phyloP scores from a whole-genome alignment of 2,329 filamentous ascomycete species.

The Stagonosporopsis chrysanthemi region DNA sequence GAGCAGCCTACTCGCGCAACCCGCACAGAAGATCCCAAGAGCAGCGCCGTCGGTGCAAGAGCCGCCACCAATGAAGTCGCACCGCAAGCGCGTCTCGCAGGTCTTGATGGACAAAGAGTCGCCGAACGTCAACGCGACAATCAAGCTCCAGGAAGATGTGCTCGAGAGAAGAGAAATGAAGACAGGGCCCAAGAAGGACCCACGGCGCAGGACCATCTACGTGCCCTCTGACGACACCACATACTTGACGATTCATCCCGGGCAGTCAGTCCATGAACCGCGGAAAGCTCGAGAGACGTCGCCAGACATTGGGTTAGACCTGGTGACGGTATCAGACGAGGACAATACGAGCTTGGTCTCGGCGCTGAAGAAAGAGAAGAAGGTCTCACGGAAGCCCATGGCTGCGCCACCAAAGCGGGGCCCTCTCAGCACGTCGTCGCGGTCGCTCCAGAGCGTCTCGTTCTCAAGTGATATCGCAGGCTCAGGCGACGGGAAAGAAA shows the following conservation, averaged over 20 bases:
- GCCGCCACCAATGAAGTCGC: constrained; percentile 31
- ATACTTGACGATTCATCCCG: constrained; percentile 60
- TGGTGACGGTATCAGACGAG: constrained; percentile 50
- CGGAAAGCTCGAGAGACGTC: constrained; percentile 42
- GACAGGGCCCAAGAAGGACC: constrained; percentile 49
- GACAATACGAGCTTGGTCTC: constrained; percentile 42
- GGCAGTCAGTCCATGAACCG: constrained; percentile 44
- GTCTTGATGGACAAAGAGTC: constrained; percentile 37
- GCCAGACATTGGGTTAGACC: constrained; percentile 48
- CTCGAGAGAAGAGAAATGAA: constrained; percentile 43
- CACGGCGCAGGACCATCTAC: constrained; percentile 59
- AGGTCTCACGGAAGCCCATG: constrained; percentile 51
- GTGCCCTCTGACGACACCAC: constrained; percentile 61
- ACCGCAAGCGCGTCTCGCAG: constrained; percentile 49
- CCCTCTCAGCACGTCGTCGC: constrained; percentile 57
- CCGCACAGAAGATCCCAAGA: constrained; percentile 46
- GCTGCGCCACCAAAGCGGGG: constrained; percentile 57
- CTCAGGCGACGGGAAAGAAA: constrained; percentile 68
- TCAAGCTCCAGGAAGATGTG: constrained; percentile 40
- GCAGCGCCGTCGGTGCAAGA: constrained; percentile 33
- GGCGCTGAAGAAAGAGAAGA: constrained; percentile 44
- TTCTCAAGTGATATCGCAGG: constrained; percentile 58
- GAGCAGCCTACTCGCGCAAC: constrained; percentile 46
- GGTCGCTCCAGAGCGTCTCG: constrained; percentile 51
- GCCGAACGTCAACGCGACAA: constrained; percentile 38